Base-by-base conservation (phyloP, 2,329 filamentous ascomycete species). In the Trichoderma aggressivum region DNA sequence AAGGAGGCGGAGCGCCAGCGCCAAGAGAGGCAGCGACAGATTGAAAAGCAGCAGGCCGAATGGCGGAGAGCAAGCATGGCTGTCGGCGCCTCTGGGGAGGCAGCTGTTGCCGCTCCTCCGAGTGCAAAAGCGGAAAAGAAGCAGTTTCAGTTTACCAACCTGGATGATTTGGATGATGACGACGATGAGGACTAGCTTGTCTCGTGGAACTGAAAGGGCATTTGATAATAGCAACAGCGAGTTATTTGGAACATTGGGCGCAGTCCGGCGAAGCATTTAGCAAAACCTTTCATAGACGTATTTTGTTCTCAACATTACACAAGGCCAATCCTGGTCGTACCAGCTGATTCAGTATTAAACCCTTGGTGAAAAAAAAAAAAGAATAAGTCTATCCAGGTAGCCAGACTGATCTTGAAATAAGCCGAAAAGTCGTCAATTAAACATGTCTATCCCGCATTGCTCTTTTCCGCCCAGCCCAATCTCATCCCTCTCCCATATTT, bases 121-220 rank as follows among this genome's bases (percentile, higher is more conserved):
- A 73, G 79, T 14, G 76, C 75, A 5, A 75, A 76, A 5, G 78
- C 77, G 2, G 81, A 82, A 75, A 84, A 83, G 78, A 86, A 85
- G 77, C 86, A 88, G 80, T 88, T 88, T 74, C 86, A 87, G 75
- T 88, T 88, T 70, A 84, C 86, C 68, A 86, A 83, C 68, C 77
- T 86, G 74, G 84, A 87, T 73, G 86, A 88, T 73, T 81, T 87
- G 66, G 85, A 87, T 58, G 85, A 87, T 36, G 84, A 87, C 34
- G 84, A 84, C 39, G 80, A 82, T 32, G 80, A 82, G 8, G 80
- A 82, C 65, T 78, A 76, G 30, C n/a, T 32, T 60, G 16, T 30
- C 7, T 53, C 11, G 0, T 30, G 24, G 3, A 1, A 18, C 10
- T n/a, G 21, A n/a, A 24, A 18, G 32, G 6, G 47, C n/a, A 59